Conservation (phyloP, 108 stramenopile genomes). For the Craspedostauros australis region DNA sequence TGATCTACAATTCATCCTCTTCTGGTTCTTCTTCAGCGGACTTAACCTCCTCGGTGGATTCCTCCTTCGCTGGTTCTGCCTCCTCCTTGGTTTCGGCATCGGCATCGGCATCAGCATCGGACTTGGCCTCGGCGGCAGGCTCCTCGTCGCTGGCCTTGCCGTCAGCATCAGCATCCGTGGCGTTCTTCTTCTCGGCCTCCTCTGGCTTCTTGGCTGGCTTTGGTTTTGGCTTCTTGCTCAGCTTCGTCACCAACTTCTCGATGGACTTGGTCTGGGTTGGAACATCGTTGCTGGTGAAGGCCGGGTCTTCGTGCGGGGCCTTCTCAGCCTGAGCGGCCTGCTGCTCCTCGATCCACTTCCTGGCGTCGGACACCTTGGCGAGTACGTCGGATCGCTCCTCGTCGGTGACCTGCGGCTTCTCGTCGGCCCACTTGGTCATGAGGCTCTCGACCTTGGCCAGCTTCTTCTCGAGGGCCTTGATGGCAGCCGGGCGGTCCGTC, state of each 20-base stretch:
- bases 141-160: constrained; percentile 13
- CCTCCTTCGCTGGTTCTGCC: constrained; percentile 13
- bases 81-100: constrained; percentile 8
- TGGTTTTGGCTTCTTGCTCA: constrained; percentile 82
- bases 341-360: constrained; percentile 74
- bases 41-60: constrained; percentile 15
- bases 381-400: constrained; percentile 83
- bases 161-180: constrained; percentile 23
- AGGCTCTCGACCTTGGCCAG: constrained; percentile 60
- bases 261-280: constrained; percentile 63
- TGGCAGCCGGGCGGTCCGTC: constrained; percentile 73
- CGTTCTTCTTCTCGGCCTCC: constrained; percentile 18
- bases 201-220: constrained; percentile 57
- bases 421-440: constrained; percentile 84
- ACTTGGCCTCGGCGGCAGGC: constrained; percentile 1
- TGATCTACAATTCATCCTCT: constrained; percentile 34
- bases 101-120: neutral
- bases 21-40: constrained; percentile 6
- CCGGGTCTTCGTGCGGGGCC: constrained; percentile 72
- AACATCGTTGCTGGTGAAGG: constrained; percentile 78
- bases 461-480: constrained; percentile 51
- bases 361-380: constrained; percentile 60
- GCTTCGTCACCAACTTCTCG: constrained; percentile 50
- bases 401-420: constrained; percentile 86
- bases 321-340: constrained; percentile 63